Evolutionary conservation across 2,329 filamentous ascomycete species (phyloP), one percentile per base, ranked within the genome.

Genomic region (Diaporthe sp.): DNA sequence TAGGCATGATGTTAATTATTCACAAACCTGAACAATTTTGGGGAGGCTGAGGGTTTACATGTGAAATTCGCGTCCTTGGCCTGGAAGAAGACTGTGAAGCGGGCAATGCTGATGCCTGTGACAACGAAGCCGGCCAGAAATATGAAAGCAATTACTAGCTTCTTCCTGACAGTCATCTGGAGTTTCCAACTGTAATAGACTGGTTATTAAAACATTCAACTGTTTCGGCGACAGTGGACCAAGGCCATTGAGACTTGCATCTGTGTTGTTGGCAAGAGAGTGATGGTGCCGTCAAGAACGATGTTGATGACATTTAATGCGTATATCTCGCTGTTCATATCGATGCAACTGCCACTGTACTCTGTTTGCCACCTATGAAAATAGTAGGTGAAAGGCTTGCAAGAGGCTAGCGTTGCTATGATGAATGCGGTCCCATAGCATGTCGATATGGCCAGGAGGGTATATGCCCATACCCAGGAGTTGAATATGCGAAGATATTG

Each of bases 341-440:
- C 4, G 25, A 65, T 65, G 20, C 61, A 65, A 34, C 28, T 65
- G 1, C 39, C 61, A 22, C 10, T 49, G 15, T 65, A 20, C 28
- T 65, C 61, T n/a, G 61, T 25, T 4, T 65, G 42, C 42, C 61
- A 65, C 17, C 61, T 65, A 17, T 65, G 42, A 7, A 65, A 65
- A 3, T 31, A 13, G 20, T 65, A 49, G 3, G 3, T 13, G 9
- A 65, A 17, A 17, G 61, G 61, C 28, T 8, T 20, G 42, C 61
- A 65, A 13, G 15, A 17, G 17, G 61, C 61, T 7, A 65, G 25
- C 4, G 42, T 49, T 49, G 61, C 42, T 49, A 34, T 65, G 25
- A 65, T 31, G 28, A 65, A 65, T 8, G 42, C 17, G 9, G 42
- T 12, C 2, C 61, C 61, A 31, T 47, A 65, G 42, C 61, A 7